Percentiles rank a stretch among this genome's conserved stretches.
These are phyloP conservation scores for Graphilbum ipis-grandicollis DNA, from an alignment of 2,329 filamentous ascomycete species.

Conservation along the genomic window DNA sequence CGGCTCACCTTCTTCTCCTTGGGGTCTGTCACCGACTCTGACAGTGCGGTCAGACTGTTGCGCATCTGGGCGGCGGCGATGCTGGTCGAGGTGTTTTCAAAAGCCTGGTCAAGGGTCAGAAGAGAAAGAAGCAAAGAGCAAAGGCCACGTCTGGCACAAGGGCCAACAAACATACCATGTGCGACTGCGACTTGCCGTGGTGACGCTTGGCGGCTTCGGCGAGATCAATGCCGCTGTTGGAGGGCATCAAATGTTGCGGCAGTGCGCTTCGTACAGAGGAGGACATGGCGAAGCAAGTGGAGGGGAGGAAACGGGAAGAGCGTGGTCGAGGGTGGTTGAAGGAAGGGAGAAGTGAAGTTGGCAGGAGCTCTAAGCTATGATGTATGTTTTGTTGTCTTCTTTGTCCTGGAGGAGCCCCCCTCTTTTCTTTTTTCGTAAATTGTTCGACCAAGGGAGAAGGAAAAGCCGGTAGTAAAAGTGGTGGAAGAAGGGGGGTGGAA, in stretches of 20 bases:
- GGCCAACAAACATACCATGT: slow-evolving; percentile 46
- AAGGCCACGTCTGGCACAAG: not conserved
- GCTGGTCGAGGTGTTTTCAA: slow-evolving; percentile 97
- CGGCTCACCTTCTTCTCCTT: slow-evolving; percentile 58
- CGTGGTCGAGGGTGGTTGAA: not conserved
- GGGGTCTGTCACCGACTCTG: slow-evolving; percentile 75
- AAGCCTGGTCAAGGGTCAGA: slow-evolving; percentile 45
- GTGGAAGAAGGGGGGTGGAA: too few relatives aligned
- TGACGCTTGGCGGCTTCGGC: slow-evolving; percentile 44
- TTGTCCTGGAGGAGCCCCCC: too few relatives aligned
- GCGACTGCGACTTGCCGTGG: slow-evolving; percentile 71
- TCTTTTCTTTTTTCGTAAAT: too few relatives aligned
- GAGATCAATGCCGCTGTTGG: slow-evolving; percentile 24
- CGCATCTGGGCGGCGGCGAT: slow-evolving; percentile 98
- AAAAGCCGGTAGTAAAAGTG: not conserved
- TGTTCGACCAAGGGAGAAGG: too few relatives aligned
- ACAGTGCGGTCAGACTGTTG: slow-evolving; percentile 83
- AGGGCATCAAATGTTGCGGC: slow-evolving; percentile 66
- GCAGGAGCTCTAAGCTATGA: too few relatives aligned
- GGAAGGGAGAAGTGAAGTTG: too few relatives aligned
- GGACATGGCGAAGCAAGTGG: slow-evolving; percentile 36
- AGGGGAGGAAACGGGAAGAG: not conserved
- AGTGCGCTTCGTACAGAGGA: slow-evolving; percentile 56
- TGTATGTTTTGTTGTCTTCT: too few relatives aligned
- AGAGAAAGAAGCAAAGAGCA: too few relatives aligned